These are phyloP conservation scores for Myrica gale DNA, from an alignment of 306 rosid species.

Conservation along the genomic window DNA sequence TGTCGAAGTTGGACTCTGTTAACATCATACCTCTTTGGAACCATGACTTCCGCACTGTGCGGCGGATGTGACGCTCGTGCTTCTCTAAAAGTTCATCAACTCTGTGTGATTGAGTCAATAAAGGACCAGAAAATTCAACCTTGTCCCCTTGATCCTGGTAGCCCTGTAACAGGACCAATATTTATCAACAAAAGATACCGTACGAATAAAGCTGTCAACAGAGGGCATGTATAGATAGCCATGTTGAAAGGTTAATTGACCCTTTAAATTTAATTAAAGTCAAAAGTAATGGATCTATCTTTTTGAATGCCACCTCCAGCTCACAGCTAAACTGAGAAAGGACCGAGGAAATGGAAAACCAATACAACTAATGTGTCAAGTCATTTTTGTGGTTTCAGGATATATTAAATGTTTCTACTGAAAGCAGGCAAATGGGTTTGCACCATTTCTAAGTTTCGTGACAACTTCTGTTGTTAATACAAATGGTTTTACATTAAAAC, in stretches of 20 bases:
- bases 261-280: neutral
- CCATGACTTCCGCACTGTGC: constrained; percentile 75
- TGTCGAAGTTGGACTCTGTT: neutral
- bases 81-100: constrained; percentile 91
- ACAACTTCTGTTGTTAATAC: neutral
- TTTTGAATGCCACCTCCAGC: constrained; percentile 14
- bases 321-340: neutral
- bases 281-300: neutral
- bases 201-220: neutral
- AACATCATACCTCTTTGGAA: constrained; percentile 70
- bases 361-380: neutral
- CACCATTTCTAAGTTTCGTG: neutral
- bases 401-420: constrained; percentile 12
- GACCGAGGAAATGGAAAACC: neutral
- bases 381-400: constrained; percentile 6
- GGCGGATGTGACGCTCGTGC: constrained; percentile 86
- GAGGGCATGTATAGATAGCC: neutral
- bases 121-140: constrained; percentile 93
- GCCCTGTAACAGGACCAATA: constrained; percentile 45
- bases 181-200: constrained; percentile 9
- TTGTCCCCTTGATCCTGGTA: constrained; percentile 76
- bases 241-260: neutral
- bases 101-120: constrained; percentile 75
- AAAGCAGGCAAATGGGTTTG: neutral
- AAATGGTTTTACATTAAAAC: constrained; percentile 1